Percentiles rank a stretch among this genome's conserved stretches.
Conservation (phyloP, 1,284 basidiomycete genomes). For the Ganoderma meredithae region DNA sequence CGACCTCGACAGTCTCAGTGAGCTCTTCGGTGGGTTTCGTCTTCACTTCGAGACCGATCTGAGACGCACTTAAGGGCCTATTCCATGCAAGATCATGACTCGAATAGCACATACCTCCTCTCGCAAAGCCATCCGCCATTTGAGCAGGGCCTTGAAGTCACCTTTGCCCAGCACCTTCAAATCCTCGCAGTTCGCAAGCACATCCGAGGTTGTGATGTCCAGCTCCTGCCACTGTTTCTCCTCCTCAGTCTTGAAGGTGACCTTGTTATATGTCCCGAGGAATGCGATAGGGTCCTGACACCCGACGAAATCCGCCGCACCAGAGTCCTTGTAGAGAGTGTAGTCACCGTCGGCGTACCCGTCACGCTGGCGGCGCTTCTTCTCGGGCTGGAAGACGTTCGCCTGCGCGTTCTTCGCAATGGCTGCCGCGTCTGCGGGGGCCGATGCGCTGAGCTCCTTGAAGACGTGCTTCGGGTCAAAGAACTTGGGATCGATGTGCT, state of each 20-base stretch:
- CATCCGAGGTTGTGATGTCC: slow-evolving; percentile 80
- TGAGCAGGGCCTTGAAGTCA: slow-evolving; percentile 94
- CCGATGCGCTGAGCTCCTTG: slow-evolving; percentile 79
- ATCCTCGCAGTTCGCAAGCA: slow-evolving; percentile 88
- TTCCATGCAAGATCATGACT: background rate
- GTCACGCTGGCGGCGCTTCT: slow-evolving; percentile 92
- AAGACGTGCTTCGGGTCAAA: slow-evolving; percentile 98
- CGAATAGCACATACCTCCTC: slow-evolving; percentile 67
- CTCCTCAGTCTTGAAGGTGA: slow-evolving; percentile 85
- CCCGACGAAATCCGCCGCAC: slow-evolving; percentile 81
- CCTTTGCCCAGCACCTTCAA: slow-evolving; percentile 97
- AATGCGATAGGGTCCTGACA: slow-evolving; percentile 79
- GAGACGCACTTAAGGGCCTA: background rate
- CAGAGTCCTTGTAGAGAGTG: slow-evolving; percentile 83
- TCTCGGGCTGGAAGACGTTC: slow-evolving; percentile 98
- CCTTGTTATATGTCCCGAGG: slow-evolving; percentile 86
- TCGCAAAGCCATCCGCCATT: slow-evolving; percentile 88
- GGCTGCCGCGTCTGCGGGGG: slow-evolving; percentile 57
- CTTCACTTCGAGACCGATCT: slow-evolving; percentile 87
- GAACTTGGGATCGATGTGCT: slow-evolving; percentile 97
- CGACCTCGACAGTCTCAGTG: slow-evolving; percentile 80
- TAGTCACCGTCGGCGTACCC: slow-evolving; percentile 98
- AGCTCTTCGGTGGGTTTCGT: slow-evolving; percentile 74
- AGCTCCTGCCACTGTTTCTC: slow-evolving; percentile 87
- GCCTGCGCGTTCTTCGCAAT: slow-evolving; percentile 71